Base-by-base conservation (phyloP, 192 early-diverging fungal genomes). In the Coemansia sp. region DNA sequence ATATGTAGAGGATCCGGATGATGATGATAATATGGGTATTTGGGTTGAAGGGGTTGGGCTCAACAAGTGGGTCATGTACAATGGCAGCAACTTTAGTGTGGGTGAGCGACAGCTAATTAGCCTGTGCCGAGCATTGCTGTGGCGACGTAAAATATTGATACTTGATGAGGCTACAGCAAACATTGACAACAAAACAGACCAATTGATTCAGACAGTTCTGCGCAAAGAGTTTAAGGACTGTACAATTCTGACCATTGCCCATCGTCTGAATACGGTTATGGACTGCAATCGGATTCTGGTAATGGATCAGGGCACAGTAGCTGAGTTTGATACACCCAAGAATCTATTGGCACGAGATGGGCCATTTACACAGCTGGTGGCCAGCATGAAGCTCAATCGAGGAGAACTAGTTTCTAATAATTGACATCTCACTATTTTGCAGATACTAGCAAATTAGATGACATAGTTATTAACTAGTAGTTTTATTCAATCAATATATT, bases 91-190 rank as follows among this genome's bases (percentile, higher is more conserved):
- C 66, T 84, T 92, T 62, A 88, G 85, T 23, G 86, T 87, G 6
- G 91, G 91, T 2, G 87, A 93, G 73, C 67, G 87, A 9, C 91
- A 93, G 69, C 65, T 86, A 1, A 23, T 87, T 2, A 80, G 79
- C 39, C 55, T 87, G 50, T 77, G 83, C 2, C 62, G 89, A 2
- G 89, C 89, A 1, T 52, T 92, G n/a, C 66, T 92, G 11, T 71
- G 87, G 22, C 85, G 84, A 32, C 83, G 87, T 41, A 85, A 84
- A 27, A 81, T 94, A 43, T 60, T 94, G 58, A 77, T 94, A 14
- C 76, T 94, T 61, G 92, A 94, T 64, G 92, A 94, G 70, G 92
- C 84, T 9, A 85, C 84, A 22, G 85, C 85, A 48, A 84, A 81
- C 45, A 71, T 87, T 11, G 85, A 87, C 54, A 41, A 71, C 17